Percentiles rank a stretch among this genome's conserved stretches.
Evolutionary conservation across 2,329 filamentous ascomycete species (phyloP).

Genomic region (Ophiocordyceps unilateralis): DNA sequence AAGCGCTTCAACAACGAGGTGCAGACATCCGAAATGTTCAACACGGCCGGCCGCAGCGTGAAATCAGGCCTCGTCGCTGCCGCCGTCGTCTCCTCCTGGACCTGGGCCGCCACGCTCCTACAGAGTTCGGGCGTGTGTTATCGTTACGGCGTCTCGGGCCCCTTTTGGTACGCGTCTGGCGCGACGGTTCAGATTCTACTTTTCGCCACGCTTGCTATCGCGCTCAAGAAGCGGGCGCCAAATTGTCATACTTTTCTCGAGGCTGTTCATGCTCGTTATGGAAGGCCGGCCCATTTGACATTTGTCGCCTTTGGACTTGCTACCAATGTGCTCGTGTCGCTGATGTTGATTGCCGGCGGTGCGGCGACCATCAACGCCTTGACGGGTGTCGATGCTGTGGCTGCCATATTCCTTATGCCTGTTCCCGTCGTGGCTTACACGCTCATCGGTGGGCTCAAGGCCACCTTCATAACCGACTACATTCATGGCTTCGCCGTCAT

Average conservation of each 20-base stretch:
- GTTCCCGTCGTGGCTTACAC: constrained; percentile 49
- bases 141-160: constrained; percentile 50
- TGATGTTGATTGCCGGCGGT: constrained; percentile 77
- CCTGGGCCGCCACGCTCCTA: constrained; percentile 72
- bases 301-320: constrained; percentile 71
- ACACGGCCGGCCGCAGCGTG: constrained; percentile 70
- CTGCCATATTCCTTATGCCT: constrained; percentile 35
- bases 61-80: constrained; percentile 79
- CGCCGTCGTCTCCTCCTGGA: constrained; percentile 87
- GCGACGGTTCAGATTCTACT: constrained; percentile 77
- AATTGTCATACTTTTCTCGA: constrained; percentile 80
- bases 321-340: constrained; percentile 75
- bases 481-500: constrained; percentile 74
- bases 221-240: constrained; percentile 70
- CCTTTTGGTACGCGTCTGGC: constrained; percentile 45
- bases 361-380: constrained; percentile 33
- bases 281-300: constrained; percentile 50
- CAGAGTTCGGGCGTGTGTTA: constrained; percentile 74
- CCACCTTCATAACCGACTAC: constrained; percentile 73
- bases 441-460: constrained; percentile 63
- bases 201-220: constrained; percentile 80
- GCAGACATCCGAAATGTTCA: constrained; percentile 88
- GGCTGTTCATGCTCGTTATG: constrained; percentile 68
- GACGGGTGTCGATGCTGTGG: constrained; percentile 40
- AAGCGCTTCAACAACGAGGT: constrained; percentile 48